These are phyloP conservation scores for Aurifilum marmelostoma DNA, from an alignment of 2,329 filamentous ascomycete genomes.

Conservation along the genomic window DNA sequence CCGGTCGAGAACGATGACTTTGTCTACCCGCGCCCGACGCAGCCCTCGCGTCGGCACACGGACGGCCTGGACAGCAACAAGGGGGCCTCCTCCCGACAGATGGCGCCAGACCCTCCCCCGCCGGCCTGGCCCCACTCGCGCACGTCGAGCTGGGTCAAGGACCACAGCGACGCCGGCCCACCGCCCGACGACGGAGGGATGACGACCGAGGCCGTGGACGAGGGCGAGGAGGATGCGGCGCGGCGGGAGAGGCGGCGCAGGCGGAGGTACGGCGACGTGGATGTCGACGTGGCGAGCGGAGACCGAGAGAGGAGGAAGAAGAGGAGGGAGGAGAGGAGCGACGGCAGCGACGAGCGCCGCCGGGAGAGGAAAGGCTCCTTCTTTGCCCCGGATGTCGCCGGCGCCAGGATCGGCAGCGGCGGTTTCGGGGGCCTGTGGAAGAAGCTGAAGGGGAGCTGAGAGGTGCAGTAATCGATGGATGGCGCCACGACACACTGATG, in stretches of 20 bases:
- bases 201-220: constrained; percentile 42
- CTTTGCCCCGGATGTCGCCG: constrained; percentile 44
- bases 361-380: constrained; percentile 46
- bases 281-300: constrained; percentile 36
- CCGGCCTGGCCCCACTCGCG: constrained; percentile 63
- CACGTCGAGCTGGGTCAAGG: constrained; percentile 68
- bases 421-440: constrained; percentile 58
- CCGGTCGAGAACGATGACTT: constrained; percentile 51
- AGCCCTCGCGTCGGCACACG: constrained; percentile 29
- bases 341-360: constrained; percentile 48
- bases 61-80: constrained; percentile 30
- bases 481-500: not conserved
- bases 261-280: constrained; percentile 48
- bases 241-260: constrained; percentile 54
- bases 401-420: constrained; percentile 47
- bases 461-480: not conserved
- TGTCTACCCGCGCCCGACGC: constrained; percentile 44
- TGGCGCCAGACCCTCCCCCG: constrained; percentile 34
- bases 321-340: constrained; percentile 39
- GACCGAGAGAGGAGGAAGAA: constrained; percentile 37
- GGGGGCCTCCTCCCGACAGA: constrained; percentile 25
- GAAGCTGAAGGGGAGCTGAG: constrained; percentile 49
- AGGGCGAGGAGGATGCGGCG: constrained; percentile 55
- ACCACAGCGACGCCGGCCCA: constrained; percentile 64
- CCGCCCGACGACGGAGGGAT: constrained; percentile 51